Conservation (phyloP, 2,329 filamentous ascomycete species). For the Penicillium sp. region DNA sequence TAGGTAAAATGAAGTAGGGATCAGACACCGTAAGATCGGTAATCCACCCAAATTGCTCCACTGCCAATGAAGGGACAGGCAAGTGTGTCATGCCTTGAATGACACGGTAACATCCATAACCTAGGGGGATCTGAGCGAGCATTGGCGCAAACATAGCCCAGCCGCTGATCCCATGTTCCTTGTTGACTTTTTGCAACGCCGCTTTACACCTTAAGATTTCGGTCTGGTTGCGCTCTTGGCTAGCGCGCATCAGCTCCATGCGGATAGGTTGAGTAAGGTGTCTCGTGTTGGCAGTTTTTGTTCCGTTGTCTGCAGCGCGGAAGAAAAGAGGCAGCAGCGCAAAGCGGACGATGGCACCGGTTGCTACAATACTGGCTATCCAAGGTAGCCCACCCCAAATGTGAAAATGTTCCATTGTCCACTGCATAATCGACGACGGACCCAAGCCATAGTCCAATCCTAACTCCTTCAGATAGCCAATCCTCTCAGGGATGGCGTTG, state of each 20-base stretch:
- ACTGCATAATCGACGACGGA: conserved; percentile 74
- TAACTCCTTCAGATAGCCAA: conserved; percentile 81
- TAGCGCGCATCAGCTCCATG: conserved; percentile 56
- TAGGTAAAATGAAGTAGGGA: conserved; percentile 76
- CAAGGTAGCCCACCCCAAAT: conserved; percentile 76
- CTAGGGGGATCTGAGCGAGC: conserved; percentile 70
- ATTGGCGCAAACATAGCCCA: conserved; percentile 57
- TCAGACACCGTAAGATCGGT: conserved; percentile 75
- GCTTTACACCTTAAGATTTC: conserved; percentile 53
- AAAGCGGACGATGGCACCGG: conserved; percentile 68
- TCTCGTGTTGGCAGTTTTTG: conserved; percentile 66
- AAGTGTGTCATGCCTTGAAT: conserved; percentile 74
- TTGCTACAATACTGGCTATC: conserved; percentile 74
- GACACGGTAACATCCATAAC: conserved; percentile 80
- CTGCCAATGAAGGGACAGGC: conserved; percentile 79
- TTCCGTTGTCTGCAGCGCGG: conserved; percentile 63
- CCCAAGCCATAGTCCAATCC: conserved; percentile 90
- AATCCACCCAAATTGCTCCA: conserved; percentile 77
- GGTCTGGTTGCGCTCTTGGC: conserved; percentile 51
- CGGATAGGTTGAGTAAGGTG: conserved; percentile 62
- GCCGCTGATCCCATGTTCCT: conserved; percentile 59
- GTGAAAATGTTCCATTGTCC: conserved; percentile 80
- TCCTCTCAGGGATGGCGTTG: conserved; percentile 69
- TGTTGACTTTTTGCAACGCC: conserved; percentile 59
- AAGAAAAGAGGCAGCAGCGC: conserved; percentile 70